phyloP scores from a whole-genome alignment of 495 filamentous ascomycete genomes.

The Hypoxylon lienhwacheense region DNA sequence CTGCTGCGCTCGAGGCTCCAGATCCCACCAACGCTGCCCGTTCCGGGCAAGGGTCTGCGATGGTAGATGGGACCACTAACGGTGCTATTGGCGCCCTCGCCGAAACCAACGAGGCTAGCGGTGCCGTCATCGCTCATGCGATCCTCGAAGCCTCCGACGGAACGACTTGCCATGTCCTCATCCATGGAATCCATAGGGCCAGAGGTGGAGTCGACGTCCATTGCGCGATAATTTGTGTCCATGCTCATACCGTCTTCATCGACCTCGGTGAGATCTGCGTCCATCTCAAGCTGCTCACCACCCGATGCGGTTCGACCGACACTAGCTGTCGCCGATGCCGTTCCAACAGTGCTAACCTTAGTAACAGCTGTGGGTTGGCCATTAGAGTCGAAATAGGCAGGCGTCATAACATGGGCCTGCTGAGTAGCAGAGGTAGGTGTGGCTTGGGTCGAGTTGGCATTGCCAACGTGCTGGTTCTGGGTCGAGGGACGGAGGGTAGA shows the following conservation, averaged over 20 bases:
- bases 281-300: too few species aligned
- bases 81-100: slow-evolving; percentile 82
- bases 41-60: slow-evolving; percentile 44
- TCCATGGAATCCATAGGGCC: slow-evolving; percentile 45
- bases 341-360: slow-evolving; percentile 83
- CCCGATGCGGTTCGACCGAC: slow-evolving; percentile 67
- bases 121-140: slow-evolving; percentile 75
- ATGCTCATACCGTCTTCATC: slow-evolving; percentile 52
- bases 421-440: slow-evolving; percentile 37
- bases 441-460: slow-evolving; percentile 34
- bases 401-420: slow-evolving; percentile 45
- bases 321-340: slow-evolving; percentile 69
- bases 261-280: slow-evolving; percentile 44
- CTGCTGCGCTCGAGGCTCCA: slow-evolving; percentile 48
- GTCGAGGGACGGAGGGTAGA: slow-evolving; percentile 62
- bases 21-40: slow-evolving; percentile 28
- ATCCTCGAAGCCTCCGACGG: slow-evolving; percentile 65
- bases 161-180: slow-evolving; percentile 50
- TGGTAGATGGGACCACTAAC: slow-evolving; percentile 71
- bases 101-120: slow-evolving; percentile 79
- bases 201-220: slow-evolving; percentile 46
- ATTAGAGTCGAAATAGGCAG: slow-evolving; percentile 71
- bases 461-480: slow-evolving; percentile 37
- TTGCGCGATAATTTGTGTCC: slow-evolving; percentile 50
- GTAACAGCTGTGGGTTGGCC: slow-evolving; percentile 58